Evolutionary conservation across 768 basidiomycete genomes (phyloP).

Genomic region (Boletus rubropictus): DNA sequence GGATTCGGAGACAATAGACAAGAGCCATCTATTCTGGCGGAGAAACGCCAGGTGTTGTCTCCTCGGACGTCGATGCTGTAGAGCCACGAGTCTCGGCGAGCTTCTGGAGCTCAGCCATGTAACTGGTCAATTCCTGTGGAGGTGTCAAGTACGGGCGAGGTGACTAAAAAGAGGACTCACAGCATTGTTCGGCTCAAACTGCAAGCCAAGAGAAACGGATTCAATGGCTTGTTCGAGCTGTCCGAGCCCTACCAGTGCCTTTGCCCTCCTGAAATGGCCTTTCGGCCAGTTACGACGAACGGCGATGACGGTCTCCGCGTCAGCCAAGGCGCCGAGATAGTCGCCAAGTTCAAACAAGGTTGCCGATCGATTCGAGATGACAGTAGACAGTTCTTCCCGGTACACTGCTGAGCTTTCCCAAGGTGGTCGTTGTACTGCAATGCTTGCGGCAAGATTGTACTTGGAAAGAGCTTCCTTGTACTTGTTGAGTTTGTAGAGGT

Average conservation of each 20-base stretch:
- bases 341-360: constrained; percentile 76
- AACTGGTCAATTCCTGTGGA: constrained; percentile 28
- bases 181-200: constrained; percentile 69
- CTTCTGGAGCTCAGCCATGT: constrained; percentile 29
- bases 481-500: constrained; percentile 70
- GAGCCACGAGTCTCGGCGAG: constrained; percentile 15
- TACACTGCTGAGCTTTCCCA: constrained; percentile 84
- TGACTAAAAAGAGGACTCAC: constrained; percentile 31
- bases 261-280: constrained; percentile 91
- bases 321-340: constrained; percentile 70
- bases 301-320: constrained; percentile 86
- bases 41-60: neutral
- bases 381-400: constrained; percentile 86
- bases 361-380: constrained; percentile 88
- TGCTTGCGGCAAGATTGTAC: constrained; percentile 72
- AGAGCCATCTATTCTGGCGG: constrained; percentile 11
- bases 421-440: constrained; percentile 76
- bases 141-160: constrained; percentile 5
- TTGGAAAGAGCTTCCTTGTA: constrained; percentile 66
- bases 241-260: constrained; percentile 73
- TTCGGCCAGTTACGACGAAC: constrained; percentile 89
- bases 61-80: neutral
- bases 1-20: neutral
- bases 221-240: constrained; percentile 71
- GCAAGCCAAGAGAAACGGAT: constrained; percentile 74